phyloP scores from a whole-genome alignment of 2,329 filamentous ascomycete species.

The Penicillium sp. region DNA sequence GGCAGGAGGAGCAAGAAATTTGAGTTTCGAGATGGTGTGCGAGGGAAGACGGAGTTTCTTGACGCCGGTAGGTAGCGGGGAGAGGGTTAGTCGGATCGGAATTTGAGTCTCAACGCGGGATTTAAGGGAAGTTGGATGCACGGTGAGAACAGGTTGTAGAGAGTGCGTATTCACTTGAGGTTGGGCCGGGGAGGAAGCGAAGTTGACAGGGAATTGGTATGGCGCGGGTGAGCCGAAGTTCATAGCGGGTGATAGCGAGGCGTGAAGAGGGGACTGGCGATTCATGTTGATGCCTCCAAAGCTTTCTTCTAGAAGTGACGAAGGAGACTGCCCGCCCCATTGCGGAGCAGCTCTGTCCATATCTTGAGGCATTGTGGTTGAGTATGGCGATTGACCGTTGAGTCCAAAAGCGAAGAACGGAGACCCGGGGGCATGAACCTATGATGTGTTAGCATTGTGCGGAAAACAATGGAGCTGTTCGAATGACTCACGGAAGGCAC shows the following conservation, averaged over 20 bases:
- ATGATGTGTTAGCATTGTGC: conserved; percentile 9
- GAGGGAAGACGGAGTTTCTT: conserved; percentile 82
- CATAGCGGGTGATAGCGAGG: conserved; percentile 39
- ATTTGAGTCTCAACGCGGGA: conserved; percentile 97
- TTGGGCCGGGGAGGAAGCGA: conserved; percentile 31
- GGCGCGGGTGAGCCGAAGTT: conserved; percentile 35
- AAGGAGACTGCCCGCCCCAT: conserved; percentile 46
- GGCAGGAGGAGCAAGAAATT: conserved; percentile 74
- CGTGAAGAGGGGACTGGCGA: conserved; percentile 42
- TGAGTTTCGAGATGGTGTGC: conserved; percentile 91
- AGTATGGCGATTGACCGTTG: conserved; percentile 42
- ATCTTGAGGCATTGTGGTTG: conserved; percentile 29
- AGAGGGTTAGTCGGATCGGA: conserved; percentile 76
- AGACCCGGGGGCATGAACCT: conserved; percentile 28
- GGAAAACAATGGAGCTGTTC: neutral
- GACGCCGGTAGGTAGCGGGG: conserved; percentile 70
- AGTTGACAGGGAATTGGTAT: conserved; percentile 42
- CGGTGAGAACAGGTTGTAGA: conserved; percentile 52
- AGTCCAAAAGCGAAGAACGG: conserved; percentile 38
- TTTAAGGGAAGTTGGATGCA: conserved; percentile 71
- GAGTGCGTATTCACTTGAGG: conserved; percentile 31
- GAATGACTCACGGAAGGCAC: conserved; percentile 33
- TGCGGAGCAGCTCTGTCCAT: conserved; percentile 35
- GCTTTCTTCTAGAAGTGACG: conserved; percentile 46
- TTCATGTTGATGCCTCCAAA: conserved; percentile 50